Base-by-base conservation (phyloP, 345 rosid genomes). In the Turritis glabra region DNA sequence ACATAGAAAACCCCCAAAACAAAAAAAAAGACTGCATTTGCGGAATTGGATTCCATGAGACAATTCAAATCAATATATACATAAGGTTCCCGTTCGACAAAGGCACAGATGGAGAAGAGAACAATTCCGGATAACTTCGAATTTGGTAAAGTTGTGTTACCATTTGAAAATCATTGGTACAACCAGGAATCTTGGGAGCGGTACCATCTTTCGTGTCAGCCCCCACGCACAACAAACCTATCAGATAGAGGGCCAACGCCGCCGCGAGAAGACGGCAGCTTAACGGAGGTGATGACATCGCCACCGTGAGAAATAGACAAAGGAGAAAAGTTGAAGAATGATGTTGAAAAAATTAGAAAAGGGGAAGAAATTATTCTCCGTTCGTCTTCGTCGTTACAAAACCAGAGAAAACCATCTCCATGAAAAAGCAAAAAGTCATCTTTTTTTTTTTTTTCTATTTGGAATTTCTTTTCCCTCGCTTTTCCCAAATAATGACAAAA, bases 261-360 rank as follows among this genome's bases (percentile, higher is more conserved):
- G 67, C 72, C 76, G 77, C 63, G 38, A 40, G 9, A 47, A 72
- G 47, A 38, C 80, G 73, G 69, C 68, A 30, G 56, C 26, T 40
- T 50, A 72, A 77, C 64, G 73, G 77, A 59, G 69, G 77, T 59
- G 66, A 41, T 7, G 43, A 51, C 81, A 77, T 72, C 54, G 73
- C 73, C 80, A 58, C 73, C 80, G 64, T 57, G 7, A 48, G 13
- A 37, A 4, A 23, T 7, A 64, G 60, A 67, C 12, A 52, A 22
- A 18, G 8, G 22, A 40, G 15, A 12, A n/a, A 50, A 13, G 40
- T 58, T 26, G 19, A 64, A 46, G 54, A 52, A 22, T 35, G 5
- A n/a, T 17, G 33, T 11, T 5, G 14, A 64, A 57, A 22, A 11
- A 21, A 75, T 15, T 2, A 10, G 8, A 25, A 35, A 50, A 61